Evolutionary conservation across 2,329 filamentous ascomycete genomes (phyloP), one percentile per base, ranked within the genome.

Genomic region (Neocucurbitaria cava): DNA sequence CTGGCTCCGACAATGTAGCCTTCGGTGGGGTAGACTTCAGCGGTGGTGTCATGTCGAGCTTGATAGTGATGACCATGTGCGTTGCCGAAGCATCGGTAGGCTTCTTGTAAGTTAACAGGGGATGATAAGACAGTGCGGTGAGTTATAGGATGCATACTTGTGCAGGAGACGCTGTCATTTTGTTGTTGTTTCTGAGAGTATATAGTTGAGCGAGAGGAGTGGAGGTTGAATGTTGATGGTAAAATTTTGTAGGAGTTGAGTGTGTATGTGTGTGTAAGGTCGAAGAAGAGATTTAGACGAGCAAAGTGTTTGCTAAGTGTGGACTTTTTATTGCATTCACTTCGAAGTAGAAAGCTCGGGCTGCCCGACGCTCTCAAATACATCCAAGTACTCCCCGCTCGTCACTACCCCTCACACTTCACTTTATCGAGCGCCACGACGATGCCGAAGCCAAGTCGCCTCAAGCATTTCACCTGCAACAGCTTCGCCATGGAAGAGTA

Each of bases 31-130:
- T n/a, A n/a, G n/a, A n/a, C n/a, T n/a, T n/a, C n/a, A n/a, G n/a
- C n/a, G n/a, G 5, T 9, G 40, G 30, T 21, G 38, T 33, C 9
- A 28, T 5, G 15, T 50, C 40, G 28, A 50, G 39, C 28, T 43
- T 50, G n/a, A 50, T 44, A 10, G 23, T 38, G 9, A 50, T 50
- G 30, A 38, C 15, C 20, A 43, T 38, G 13, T 41, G 38, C 6
- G 47, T 13, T 9, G 33, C 46, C n/a, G 18, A 18, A 5, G 36
- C 15, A 18, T 26, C 4, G 3, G 38, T 40, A 15, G 20, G 5
- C 8, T 20, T 6, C 38, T 40, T 11, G n/a, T 13, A 13, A 6
- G 20, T 40, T 18, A 40, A 11, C 21, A 23, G 7, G 6, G 20
- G 21, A 2, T 7, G 5, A 11, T 7, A 24, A 2, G 3, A 10